phyloP scores from a whole-genome alignment of 2,329 filamentous ascomycete species.

The Penicillium janthinellum region DNA sequence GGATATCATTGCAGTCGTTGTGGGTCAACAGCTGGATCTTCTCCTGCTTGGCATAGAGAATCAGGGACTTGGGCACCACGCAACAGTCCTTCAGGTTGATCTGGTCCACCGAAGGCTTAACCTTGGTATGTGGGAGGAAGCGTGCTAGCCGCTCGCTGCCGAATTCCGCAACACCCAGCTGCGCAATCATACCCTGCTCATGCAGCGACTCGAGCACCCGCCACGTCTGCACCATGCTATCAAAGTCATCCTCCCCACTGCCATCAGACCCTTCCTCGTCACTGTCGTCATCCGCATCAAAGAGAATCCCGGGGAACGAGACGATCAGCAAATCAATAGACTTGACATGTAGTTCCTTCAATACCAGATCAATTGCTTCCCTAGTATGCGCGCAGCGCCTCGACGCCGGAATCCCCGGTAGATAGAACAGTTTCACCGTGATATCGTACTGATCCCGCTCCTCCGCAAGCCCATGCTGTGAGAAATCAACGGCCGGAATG shows the following conservation, averaged over 20 bases:
- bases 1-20: slow-evolving; percentile 88
- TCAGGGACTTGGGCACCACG: slow-evolving; percentile 85
- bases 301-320: slow-evolving; percentile 89
- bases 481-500: slow-evolving; percentile 76
- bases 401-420: slow-evolving; percentile 68
- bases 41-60: slow-evolving; percentile 78
- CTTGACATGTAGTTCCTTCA: slow-evolving; percentile 73
- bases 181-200: slow-evolving; percentile 68
- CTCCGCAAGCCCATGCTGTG: slow-evolving; percentile 71
- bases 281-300: slow-evolving; percentile 89
- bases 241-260: slow-evolving; percentile 53
- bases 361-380: slow-evolving; percentile 78
- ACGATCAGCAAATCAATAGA: slow-evolving; percentile 86
- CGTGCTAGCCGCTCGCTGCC: slow-evolving; percentile 78
- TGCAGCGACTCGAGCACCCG: slow-evolving; percentile 72
- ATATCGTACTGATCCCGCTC: slow-evolving; percentile 87
- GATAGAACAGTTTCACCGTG: slow-evolving; percentile 92
- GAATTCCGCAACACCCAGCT: slow-evolving; percentile 87
- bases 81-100: slow-evolving; percentile 97
- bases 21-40: slow-evolving; percentile 89
- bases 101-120: slow-evolving; percentile 84
- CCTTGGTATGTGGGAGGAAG: slow-evolving; percentile 70
- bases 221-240: slow-evolving; percentile 68
- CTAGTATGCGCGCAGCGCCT: slow-evolving; percentile 69
- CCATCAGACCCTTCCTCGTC: slow-evolving; percentile 65